Conservation (phyloP, 257 asterid genomes). For the Plectranthus barbatus region DNA sequence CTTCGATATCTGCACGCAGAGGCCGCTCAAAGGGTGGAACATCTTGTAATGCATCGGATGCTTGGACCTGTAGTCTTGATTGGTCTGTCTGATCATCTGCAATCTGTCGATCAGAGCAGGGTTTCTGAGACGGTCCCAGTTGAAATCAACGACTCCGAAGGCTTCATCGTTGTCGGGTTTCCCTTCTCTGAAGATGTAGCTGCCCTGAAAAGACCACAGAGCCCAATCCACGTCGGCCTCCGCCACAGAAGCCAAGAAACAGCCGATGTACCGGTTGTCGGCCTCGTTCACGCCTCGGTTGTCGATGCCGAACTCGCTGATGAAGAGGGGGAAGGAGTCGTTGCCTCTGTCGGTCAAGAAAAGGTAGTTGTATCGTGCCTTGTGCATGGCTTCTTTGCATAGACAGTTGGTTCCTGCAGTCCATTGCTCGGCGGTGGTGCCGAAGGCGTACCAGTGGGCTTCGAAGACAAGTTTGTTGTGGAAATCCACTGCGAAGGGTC, state of each 20-base stretch:
- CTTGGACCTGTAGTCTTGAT: constrained; percentile 38
- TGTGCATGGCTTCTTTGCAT: constrained; percentile 11
- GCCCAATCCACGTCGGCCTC: constrained; percentile 69
- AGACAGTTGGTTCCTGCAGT: constrained; percentile 16
- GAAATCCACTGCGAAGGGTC: constrained; percentile 25
- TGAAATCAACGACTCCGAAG: constrained; percentile 40
- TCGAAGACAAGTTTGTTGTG: constrained; percentile 52
- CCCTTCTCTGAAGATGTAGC: constrained; percentile 44
- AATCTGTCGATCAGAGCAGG: constrained; percentile 26
- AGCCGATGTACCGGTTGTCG: constrained; percentile 39
- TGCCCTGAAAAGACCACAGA: constrained; percentile 62
- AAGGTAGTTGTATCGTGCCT: constrained; percentile 20
- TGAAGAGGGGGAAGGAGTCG: constrained; percentile 37
- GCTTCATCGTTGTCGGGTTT: constrained; percentile 23
- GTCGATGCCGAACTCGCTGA: constrained; percentile 58
- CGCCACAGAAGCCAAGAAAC: constrained; percentile 44
- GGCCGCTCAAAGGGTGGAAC: constrained; percentile 61
- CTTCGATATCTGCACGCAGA: constrained; percentile 17
- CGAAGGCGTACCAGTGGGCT: constrained; percentile 61
- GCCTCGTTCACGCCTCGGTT: constrained; percentile 32
- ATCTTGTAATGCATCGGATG: constrained; percentile 23
- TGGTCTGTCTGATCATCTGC: constrained; percentile 33
- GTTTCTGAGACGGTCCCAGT: constrained; percentile 38
- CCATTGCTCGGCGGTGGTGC: constrained; percentile 17
- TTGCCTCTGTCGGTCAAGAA: constrained; percentile 19